Evolutionary conservation across 495 filamentous ascomycete genomes (phyloP).

Genomic region (Podospora tetraspora): DNA sequence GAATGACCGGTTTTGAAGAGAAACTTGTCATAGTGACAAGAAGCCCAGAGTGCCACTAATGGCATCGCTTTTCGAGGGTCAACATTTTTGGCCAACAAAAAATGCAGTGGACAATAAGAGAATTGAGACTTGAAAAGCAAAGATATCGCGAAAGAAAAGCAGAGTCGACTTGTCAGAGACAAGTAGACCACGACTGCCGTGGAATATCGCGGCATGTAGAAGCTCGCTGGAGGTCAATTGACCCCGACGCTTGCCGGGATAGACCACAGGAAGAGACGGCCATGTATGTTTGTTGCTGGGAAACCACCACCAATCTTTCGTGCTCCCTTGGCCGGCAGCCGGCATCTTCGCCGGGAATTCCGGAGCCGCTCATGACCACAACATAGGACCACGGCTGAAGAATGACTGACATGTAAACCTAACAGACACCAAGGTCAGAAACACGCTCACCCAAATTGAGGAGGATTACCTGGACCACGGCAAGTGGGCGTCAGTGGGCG

Average conservation of each 20-base stretch:
- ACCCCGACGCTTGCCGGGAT: not conserved
- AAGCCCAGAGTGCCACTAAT: not conserved
- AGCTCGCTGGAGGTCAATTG: not conserved
- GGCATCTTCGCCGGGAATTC: not conserved
- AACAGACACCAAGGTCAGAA: not conserved
- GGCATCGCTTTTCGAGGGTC: not conserved
- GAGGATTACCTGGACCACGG: conserved; percentile 1
- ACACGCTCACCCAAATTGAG: not conserved
- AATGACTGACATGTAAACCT: not conserved
- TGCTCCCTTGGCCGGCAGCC: not conserved
- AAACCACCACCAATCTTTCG: not conserved
- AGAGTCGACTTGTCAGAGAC: not conserved
- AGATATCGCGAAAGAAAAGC: not conserved
- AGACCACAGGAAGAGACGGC: not conserved
- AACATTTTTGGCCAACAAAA: not conserved
- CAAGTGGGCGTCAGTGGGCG: not conserved
- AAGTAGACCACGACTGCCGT: not conserved
- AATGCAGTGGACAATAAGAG: not conserved
- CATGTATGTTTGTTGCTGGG: not conserved
- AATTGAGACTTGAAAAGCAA: not conserved
- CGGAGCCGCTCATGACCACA: not conserved
- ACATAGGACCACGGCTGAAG: not conserved
- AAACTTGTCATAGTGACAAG: not conserved
- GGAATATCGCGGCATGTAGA: not conserved
- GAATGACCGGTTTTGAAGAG: not conserved